Conservation (phyloP, 352 stramenopile species). For the Pythium apleroticum region DNA sequence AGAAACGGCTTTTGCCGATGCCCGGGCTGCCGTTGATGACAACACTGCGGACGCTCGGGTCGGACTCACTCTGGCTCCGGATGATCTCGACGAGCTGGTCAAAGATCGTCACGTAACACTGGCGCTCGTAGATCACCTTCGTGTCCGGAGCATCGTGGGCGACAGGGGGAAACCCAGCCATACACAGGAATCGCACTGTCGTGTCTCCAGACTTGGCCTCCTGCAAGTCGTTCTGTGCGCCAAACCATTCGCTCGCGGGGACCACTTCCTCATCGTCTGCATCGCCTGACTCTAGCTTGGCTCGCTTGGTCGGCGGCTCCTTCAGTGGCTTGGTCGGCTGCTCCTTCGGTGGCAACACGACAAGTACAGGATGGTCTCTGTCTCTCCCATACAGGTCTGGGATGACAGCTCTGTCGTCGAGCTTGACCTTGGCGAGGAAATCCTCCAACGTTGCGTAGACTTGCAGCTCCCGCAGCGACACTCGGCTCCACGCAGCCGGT, state of each 20-base stretch:
- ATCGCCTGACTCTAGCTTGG: too few relatives aligned
- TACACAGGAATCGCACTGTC: neutral
- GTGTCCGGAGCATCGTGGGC: neutral
- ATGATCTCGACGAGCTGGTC: neutral
- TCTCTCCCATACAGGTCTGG: too few relatives aligned
- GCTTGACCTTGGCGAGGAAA: too few relatives aligned
- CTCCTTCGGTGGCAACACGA: too few relatives aligned
- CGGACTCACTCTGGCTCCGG: neutral
- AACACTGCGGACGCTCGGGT: neutral
- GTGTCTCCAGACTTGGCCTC: neutral
- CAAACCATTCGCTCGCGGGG: neutral
- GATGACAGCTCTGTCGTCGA: too few relatives aligned
- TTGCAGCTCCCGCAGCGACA: too few relatives aligned
- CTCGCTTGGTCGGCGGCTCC: too few relatives aligned
- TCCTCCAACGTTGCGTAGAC: too few relatives aligned
- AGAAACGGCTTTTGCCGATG: neutral
- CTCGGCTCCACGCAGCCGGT: too few relatives aligned
- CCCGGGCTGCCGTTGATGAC: neutral
- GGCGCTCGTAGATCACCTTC: neutral
- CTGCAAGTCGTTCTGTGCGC: neutral
- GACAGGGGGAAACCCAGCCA: neutral
- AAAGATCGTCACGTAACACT: neutral
- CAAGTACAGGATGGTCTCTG: too few relatives aligned
- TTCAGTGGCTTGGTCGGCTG: too few relatives aligned
- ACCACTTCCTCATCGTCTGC: neutral